Evolutionary conservation across 495 filamentous ascomycete genomes (phyloP).

Genomic region (Penicillium samsonianum): DNA sequence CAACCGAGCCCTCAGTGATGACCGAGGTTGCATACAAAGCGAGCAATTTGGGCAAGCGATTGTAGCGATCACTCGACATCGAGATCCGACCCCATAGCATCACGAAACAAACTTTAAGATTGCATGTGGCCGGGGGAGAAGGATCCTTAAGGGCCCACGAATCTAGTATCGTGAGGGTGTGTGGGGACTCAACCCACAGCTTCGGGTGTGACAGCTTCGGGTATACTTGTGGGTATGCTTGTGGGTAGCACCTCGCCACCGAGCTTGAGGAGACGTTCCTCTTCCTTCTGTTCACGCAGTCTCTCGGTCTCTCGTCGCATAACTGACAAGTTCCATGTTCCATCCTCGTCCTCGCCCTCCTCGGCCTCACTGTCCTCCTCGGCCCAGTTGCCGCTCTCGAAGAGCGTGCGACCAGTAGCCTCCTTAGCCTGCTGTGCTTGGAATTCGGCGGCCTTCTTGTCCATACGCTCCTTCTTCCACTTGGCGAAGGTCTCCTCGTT

Average conservation of each 20-base stretch:
- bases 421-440: conserved; percentile 89
- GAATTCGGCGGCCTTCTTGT: conserved; percentile 94
- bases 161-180: conserved; percentile 26
- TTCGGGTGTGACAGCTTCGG: conserved; percentile 24
- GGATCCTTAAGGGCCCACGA: conserved; percentile 37
- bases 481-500: conserved; percentile 87
- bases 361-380: conserved; percentile 65
- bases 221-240: neutral
- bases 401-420: conserved; percentile 88
- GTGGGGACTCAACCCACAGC: conserved; percentile 34
- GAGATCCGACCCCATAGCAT: conserved; percentile 29
- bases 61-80: conserved; percentile 30
- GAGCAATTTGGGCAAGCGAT: conserved; percentile 11
- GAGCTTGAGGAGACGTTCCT: conserved; percentile 44
- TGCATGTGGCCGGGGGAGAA: conserved; percentile 25
- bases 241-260: conserved; percentile 31
- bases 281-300: conserved; percentile 47
- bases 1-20: conserved; percentile 17
- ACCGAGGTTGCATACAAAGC: conserved; percentile 23
- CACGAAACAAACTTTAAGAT: conserved; percentile 22
- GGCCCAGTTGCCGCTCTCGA: conserved; percentile 93
- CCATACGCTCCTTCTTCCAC: conserved; percentile 91
- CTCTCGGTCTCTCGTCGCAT: conserved; percentile 70
- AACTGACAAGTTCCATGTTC: conserved; percentile 75
- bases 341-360: conserved; percentile 58